Conservation (phyloP, 129 eudicot genomes). For the Helianthus annuus region HanXRQr2.0-SUNRISE NC_035433.2:69252865-69253364, state of each 20-base stretch:
- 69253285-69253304: background rate
- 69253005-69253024: too few species aligned
- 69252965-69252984: too few species aligned
- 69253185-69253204: constrained; percentile 32
- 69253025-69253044: too few species aligned
- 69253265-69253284: constrained; percentile 24
- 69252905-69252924: too few species aligned
- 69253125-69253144: constrained; percentile 19
- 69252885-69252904: too few species aligned
- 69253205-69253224: constrained; percentile 36
- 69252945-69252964: too few species aligned
- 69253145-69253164: constrained; percentile 14
- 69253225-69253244: constrained; percentile 44
- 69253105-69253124: background rate
- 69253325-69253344: background rate
- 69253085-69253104: background rate
- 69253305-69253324: too few species aligned
- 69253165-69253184: constrained; percentile 38
- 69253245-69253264: constrained; percentile 30
- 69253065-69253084: too few species aligned
- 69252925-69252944: too few species aligned
- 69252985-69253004: too few species aligned
- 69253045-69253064: too few species aligned
- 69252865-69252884: too few species aligned
- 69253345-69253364: background rate